These are phyloP conservation scores for Penicillium herquei DNA, from an alignment of 495 filamentous ascomycete genomes.

Conservation along the genomic window DNA sequence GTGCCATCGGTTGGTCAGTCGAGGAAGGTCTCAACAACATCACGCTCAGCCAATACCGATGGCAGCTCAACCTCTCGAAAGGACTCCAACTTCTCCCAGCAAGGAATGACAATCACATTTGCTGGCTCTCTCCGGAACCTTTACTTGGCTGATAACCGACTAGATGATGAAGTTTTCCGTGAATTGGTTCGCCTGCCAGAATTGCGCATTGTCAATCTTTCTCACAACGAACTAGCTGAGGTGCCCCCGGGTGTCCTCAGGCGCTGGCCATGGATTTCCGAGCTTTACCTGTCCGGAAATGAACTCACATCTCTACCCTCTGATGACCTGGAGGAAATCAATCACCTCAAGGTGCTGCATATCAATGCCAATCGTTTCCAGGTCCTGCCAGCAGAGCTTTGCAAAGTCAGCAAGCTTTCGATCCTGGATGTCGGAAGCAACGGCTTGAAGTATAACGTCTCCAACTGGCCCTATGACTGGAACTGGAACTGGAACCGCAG, in stretches of 20 bases:
- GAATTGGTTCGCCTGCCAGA: slow-evolving; percentile 81
- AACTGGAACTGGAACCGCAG: slow-evolving; percentile 99
- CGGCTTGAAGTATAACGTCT: slow-evolving; percentile 96
- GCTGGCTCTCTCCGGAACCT: slow-evolving; percentile 78
- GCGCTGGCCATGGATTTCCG: slow-evolving; percentile 81
- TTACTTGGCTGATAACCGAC: slow-evolving; percentile 87
- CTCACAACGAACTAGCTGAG: slow-evolving; percentile 91
- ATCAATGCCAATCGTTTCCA: slow-evolving; percentile 98
- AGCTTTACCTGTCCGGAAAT: slow-evolving; percentile 94
- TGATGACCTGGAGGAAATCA: slow-evolving; percentile 89
- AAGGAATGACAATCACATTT: slow-evolving; percentile 73
- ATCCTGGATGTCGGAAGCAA: slow-evolving; percentile 96
- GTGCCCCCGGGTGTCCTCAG: slow-evolving; percentile 84
- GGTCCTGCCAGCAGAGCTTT: slow-evolving; percentile 91
- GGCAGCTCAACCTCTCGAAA: slow-evolving; percentile 69
- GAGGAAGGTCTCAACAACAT: slow-evolving; percentile 81
- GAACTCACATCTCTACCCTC: slow-evolving; percentile 87
- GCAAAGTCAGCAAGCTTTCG: slow-evolving; percentile 84
- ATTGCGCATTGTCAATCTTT: slow-evolving; percentile 85
- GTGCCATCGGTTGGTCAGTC: slow-evolving; percentile 70
- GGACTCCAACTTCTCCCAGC: slow-evolving; percentile 77
- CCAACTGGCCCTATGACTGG: slow-evolving; percentile 99
- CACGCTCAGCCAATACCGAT: slow-evolving; percentile 55
- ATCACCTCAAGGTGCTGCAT: slow-evolving; percentile 81
- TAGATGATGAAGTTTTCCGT: slow-evolving; percentile 92